Conservation (phyloP, 2,329 filamentous ascomycete genomes). For the Ustulina deusta region DNA sequence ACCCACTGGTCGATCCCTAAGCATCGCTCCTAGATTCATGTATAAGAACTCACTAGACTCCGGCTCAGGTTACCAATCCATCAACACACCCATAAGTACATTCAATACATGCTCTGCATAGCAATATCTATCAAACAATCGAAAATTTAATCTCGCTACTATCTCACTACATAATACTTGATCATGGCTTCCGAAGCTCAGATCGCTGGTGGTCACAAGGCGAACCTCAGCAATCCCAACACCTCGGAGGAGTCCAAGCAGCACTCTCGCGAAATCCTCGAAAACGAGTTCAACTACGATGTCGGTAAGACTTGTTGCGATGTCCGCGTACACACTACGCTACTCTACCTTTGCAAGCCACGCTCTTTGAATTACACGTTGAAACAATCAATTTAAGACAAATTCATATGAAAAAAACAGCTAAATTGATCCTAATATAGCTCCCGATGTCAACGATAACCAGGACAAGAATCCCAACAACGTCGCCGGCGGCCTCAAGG, state of each 20-base stretch:
- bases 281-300: slow-evolving; percentile 61
- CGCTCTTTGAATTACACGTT: background rate
- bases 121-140: background rate
- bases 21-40: background rate
- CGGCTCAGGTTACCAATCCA: background rate
- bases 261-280: slow-evolving; percentile 64
- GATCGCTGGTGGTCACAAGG: slow-evolving; percentile 69
- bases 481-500: slow-evolving; percentile 64
- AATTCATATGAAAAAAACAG: background rate
- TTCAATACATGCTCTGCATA: background rate
- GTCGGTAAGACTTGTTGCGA: slow-evolving; percentile 47
- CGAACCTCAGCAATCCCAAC: slow-evolving; percentile 68
- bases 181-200: slow-evolving; percentile 64
- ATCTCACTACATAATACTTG: slow-evolving; percentile 17
- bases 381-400: background rate
- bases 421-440: slow-evolving; percentile 31
- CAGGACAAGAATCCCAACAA: slow-evolving; percentile 66
- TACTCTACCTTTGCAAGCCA: background rate
- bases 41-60: slow-evolving; percentile 6
- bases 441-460: slow-evolving; percentile 51
- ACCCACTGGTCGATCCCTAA: background rate
- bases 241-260: slow-evolving; percentile 67
- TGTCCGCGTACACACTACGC: background rate
- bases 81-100: background rate
- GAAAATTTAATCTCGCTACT: background rate